Conservation (phyloP, 768 basidiomycete genomes). For the Serendipita sp. region DNA sequence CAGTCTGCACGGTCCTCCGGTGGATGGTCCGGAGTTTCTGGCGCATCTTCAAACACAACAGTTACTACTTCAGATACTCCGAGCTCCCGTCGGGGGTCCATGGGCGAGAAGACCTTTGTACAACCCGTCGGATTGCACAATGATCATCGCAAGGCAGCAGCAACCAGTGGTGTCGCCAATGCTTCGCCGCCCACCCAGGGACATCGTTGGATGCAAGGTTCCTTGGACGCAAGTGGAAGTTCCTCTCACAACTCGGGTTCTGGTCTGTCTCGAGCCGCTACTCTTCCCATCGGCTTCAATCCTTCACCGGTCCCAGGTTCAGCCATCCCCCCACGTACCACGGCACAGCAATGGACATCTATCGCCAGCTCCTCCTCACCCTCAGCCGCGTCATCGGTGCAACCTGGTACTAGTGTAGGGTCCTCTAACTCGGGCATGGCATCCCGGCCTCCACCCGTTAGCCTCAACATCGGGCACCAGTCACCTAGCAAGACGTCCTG, state of each 20-base stretch:
- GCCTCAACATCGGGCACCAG: not conserved
- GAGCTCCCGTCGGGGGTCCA: not conserved
- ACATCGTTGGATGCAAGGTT: not conserved
- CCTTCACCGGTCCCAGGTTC: not conserved
- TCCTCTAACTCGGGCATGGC: not conserved
- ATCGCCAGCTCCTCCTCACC: not conserved
- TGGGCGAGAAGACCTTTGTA: not conserved
- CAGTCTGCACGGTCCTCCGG: not conserved
- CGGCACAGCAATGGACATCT: not conserved
- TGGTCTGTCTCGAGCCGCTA: not conserved
- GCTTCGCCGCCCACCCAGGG: not conserved
- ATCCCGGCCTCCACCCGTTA: not conserved
- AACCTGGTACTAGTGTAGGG: not conserved
- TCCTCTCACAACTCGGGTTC: not conserved
- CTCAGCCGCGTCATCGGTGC: not conserved
- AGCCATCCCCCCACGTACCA: not conserved
- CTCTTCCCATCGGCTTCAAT: not conserved
- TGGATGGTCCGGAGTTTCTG: not conserved
- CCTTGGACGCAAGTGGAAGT: not conserved
- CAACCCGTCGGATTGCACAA: not conserved
- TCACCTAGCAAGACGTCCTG: not conserved
- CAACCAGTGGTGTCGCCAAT: not conserved
- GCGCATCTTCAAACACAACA: slow-evolving; percentile 1
- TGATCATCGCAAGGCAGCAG: not conserved
- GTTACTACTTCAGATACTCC: not conserved